Base-by-base conservation (phyloP, 2,329 filamentous ascomycete genomes). In the Grosmannia clavigera region DNA sequence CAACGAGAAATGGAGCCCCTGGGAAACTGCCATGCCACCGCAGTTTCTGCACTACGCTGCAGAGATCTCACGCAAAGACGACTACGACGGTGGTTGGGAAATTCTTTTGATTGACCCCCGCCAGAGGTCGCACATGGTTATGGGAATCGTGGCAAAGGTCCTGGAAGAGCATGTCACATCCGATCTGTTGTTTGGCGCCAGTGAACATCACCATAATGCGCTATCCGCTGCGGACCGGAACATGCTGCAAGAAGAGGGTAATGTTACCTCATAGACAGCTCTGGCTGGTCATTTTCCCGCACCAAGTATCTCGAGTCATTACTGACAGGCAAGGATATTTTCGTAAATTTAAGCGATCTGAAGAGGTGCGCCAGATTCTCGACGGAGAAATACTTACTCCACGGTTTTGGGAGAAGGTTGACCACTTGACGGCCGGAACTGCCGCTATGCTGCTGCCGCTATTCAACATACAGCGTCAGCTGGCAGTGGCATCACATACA, bases 131-230 rank as follows among this genome's bases (percentile, higher is more conserved):
- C 72, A 67, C 64, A 64, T 76, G 27, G 66, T 73, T 19, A 66
- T 68, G 57, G 73, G 71, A 1, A 65, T 77, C 9, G 55, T 77
- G 11, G 67, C 67, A 3, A 72, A 72, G 66, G 64, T 73, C 50
- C 66, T 77, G 57, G 69, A 76, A 62, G 70, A 68, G 62, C 67
- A 68, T 22, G 71, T 76, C 33, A 74, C 74, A 60, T 68, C 68
- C 46, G 67, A 70, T 48, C 65, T 76, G 50, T 63, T 77, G 1
- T 76, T 76, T 61, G 75, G 75, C 35, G 74, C 70, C 5, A 64
- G 62, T 2, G n/a, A 65, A 4, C 3, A n/a, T 2, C 66, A 68
- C 60, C 63, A 64, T 54, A 35, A 59, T 0, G 67, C 70, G 57
- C 64, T 77, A 27, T 61, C 66, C 2, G 63, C 65, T 12, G 65